Conservation (phyloP, 2,329 filamentous ascomycete species). For the Xylariomycetidae sp. region DNA sequence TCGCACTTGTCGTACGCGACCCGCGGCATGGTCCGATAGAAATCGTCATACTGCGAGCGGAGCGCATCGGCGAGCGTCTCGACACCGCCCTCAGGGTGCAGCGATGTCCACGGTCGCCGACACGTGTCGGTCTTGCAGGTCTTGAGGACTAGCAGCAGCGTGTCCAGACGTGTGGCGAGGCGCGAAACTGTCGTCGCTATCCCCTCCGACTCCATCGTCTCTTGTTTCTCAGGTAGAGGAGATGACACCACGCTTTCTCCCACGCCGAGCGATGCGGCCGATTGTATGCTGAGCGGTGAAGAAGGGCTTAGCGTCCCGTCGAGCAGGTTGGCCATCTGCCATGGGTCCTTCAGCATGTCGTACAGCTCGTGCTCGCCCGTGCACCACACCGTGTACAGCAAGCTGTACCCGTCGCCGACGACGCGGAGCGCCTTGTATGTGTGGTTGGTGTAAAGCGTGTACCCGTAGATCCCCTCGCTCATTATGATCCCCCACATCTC, state of each 20-base stretch:
- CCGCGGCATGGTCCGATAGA: slow-evolving; percentile 34
- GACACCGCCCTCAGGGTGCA: slow-evolving; percentile 42
- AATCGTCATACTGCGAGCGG: slow-evolving; percentile 33
- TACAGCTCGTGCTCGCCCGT: slow-evolving; percentile 55
- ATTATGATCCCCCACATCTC: slow-evolving; percentile 44
- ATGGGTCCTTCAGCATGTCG: no score
- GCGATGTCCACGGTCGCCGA: slow-evolving; percentile 39
- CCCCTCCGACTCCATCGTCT: no score
- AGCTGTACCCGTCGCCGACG: slow-evolving; percentile 40
- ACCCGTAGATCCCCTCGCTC: slow-evolving; percentile 16
- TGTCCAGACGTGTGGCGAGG: slow-evolving; percentile 38
- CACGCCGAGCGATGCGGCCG: no score
- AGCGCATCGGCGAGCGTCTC: slow-evolving; percentile 38
- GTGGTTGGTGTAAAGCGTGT: slow-evolving; percentile 32
- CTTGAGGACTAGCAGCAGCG: slow-evolving; percentile 46
- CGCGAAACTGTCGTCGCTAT: no score
- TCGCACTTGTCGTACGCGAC: slow-evolving; percentile 43
- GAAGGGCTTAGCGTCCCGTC: no score
- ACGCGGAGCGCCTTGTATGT: slow-evolving; percentile 52
- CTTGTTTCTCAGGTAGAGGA: no score
- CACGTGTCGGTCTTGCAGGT: slow-evolving; percentile 41
- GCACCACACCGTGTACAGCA: slow-evolving; percentile 53
- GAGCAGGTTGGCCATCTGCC: no score
- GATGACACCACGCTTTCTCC: no score
- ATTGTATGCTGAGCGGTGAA: no score